Evolutionary conservation across 2,329 filamentous ascomycete species (phyloP), one percentile per base, ranked within the genome.

Genomic region (Helicocarpus griseus): DNA sequence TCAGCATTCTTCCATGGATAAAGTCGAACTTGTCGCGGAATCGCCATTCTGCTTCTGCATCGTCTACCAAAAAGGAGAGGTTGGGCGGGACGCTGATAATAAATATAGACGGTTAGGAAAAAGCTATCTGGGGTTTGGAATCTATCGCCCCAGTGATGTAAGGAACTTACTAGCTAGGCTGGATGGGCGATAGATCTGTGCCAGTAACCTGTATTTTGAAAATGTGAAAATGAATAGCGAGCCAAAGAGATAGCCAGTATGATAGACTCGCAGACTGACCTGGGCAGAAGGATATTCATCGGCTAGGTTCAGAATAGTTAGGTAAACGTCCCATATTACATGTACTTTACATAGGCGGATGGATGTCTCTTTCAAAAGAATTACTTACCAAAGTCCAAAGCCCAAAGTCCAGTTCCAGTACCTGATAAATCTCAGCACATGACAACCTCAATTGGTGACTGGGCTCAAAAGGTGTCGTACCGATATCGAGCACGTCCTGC

Each of bases 21-120:
- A 55, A 53, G 40, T 63, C 59, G 48, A 62, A 62, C 40, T 57
- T 51, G 17, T 59, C 51, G 24, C 17, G 50, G 48, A 53, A 62
- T 26, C 53, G 48, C 60, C 60, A 62, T n/a, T 59, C 55, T 22
- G 54, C 52, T 50, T 60, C 59, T 19, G 55, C 56, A 41, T 62
- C 58, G 48, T 61, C 60, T 26, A 62, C 54, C 47, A 56, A 50
- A 51, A 62, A 62, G 8, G 31, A 43, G 13, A 59, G 52, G 40
- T 62, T 60, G 28, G 60, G 60, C 5, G 60, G 58, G 9, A 62
- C 60, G 38, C 58, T 58, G 22, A 4, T n/a, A 21, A 36, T n/a
- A n/a, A n/a, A n/a, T n/a, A n/a, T n/a, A n/a, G n/a, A n/a, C n/a
- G n/a, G n/a, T n/a, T n/a, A n/a, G n/a, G n/a, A n/a, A n/a, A n/a